Conservation (phyloP, 106 monocot genomes). For the Dioscorea dumetorum region DNA sequence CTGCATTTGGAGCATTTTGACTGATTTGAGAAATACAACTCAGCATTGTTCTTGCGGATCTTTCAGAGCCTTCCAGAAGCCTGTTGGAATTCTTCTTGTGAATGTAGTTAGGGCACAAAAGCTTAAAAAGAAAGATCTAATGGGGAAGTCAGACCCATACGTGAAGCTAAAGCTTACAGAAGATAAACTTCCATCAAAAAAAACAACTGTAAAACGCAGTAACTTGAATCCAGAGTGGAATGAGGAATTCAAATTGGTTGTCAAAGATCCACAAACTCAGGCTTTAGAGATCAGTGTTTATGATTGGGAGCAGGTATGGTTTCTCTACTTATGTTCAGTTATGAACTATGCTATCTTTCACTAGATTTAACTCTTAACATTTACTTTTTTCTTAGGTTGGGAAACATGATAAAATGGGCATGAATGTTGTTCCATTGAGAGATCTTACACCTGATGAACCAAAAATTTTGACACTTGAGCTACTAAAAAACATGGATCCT, state of each 20-base stretch:
- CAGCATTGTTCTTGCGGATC: neutral
- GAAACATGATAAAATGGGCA: slow-evolving; percentile 78
- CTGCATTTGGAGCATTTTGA: neutral
- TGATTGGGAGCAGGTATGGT: slow-evolving; percentile 81
- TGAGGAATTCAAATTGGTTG: slow-evolving; percentile 77
- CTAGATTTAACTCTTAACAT: neutral
- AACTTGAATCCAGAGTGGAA: slow-evolving; percentile 95
- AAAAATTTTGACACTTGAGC: slow-evolving; percentile 50
- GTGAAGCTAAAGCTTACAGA: slow-evolving; percentile 70
- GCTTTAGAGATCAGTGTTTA: slow-evolving; percentile 52
- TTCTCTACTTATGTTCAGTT: neutral
- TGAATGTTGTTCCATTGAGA: slow-evolving; percentile 66
- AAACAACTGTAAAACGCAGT: slow-evolving; percentile 70
- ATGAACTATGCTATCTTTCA: neutral
- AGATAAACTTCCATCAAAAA: slow-evolving; percentile 66
- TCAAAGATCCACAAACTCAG: slow-evolving; percentile 81
- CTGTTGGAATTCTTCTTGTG: slow-evolving; percentile 72
- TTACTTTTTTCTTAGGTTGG: slow-evolving; percentile 43
- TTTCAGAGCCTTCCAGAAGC: slow-evolving; percentile 65
- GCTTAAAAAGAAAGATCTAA: slow-evolving; percentile 73
- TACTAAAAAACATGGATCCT: slow-evolving; percentile 70
- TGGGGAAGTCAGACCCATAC: slow-evolving; percentile 93
- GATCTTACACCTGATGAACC: slow-evolving; percentile 62
- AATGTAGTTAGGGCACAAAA: slow-evolving; percentile 57
- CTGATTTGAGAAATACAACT: neutral